Evolutionary conservation across 108 stramenopile species (phyloP).

Genomic region (Nannochloropsis granulata): DNA sequence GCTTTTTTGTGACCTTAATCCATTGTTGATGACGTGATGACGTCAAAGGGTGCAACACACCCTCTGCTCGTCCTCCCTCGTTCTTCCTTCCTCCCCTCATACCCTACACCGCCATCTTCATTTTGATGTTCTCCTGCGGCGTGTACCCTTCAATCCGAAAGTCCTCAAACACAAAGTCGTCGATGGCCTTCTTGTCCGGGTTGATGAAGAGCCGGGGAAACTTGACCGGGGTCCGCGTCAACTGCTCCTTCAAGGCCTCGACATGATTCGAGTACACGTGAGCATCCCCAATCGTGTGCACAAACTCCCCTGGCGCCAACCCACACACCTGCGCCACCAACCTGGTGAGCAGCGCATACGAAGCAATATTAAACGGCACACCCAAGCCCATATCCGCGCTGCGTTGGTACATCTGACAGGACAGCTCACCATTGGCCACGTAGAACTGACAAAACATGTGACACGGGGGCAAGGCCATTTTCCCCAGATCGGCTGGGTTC

Average conservation of each 20-base stretch:
- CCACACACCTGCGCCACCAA: conserved; percentile 53
- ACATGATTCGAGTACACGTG: conserved; percentile 99
- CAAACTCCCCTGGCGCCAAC: conserved; percentile 83
- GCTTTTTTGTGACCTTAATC: too few species aligned
- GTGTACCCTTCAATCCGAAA: conserved; percentile 84
- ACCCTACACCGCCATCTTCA: conserved; percentile 96
- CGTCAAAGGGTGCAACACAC: too few species aligned
- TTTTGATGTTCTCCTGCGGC: conserved; percentile 78
- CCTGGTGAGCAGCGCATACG: conserved; percentile 82
- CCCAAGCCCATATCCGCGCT: conserved; percentile 98
- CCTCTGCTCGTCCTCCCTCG: too few species aligned
- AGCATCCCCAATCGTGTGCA: conserved; percentile 94
- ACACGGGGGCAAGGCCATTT: conserved; percentile 98
- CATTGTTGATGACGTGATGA: too few species aligned
- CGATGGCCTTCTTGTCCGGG: conserved; percentile 59
- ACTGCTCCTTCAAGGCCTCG: conserved; percentile 84
- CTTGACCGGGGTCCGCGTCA: conserved; percentile 66
- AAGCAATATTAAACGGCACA: conserved; percentile 99
- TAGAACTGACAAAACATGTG: conserved; percentile 99
- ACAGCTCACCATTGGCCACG: conserved; percentile 81
- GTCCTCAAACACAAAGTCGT: conserved; percentile 71
- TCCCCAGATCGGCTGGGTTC: conserved; percentile 82
- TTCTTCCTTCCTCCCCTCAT: too few species aligned
- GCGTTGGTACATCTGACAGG: conserved; percentile 99
- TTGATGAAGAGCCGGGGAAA: conserved; percentile 88